Evolutionary conservation across 306 rosid species (phyloP).

Genomic region (Sindora glabra): DNA sequence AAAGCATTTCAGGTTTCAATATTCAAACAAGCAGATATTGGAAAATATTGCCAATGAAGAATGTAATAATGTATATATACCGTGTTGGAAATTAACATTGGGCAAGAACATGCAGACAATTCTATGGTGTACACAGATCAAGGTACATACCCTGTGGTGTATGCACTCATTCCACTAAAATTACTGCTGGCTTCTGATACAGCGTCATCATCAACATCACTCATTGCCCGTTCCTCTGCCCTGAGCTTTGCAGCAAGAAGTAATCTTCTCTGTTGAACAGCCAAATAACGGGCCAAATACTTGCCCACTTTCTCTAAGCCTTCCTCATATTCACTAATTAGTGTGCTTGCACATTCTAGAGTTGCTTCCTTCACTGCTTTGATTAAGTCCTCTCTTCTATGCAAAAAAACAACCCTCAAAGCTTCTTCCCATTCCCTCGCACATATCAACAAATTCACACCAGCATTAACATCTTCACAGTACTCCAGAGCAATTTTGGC

Average conservation of each 20-base stretch:
- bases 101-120: constrained; percentile 1
- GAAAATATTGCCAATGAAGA: background rate
- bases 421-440: constrained; percentile 92
- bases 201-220: constrained; percentile 75
- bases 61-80: background rate
- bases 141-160: constrained; percentile 74
- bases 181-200: constrained; percentile 95
- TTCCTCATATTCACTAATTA: constrained; percentile 70
- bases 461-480: constrained; percentile 56
- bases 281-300: constrained; percentile 87
- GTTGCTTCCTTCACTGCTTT: constrained; percentile 60
- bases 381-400: constrained; percentile 62
- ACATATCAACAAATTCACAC: constrained; percentile 46
- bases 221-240: constrained; percentile 61
- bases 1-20: constrained; percentile 13
- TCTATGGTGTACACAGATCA: background rate
- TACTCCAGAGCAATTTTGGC: constrained; percentile 89
- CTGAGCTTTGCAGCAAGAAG: constrained; percentile 78
- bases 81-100: background rate
- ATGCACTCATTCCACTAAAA: constrained; percentile 97
- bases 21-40: background rate
- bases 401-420: constrained; percentile 65
- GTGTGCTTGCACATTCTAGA: constrained; percentile 67
- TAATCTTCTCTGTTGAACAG: constrained; percentile 90
- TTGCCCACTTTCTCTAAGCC: constrained; percentile 91